Percentiles rank a stretch among this genome's conserved stretches.
Conservation (phyloP, 306 rosid genomes). For the Cucurbita maxima region DNA sequence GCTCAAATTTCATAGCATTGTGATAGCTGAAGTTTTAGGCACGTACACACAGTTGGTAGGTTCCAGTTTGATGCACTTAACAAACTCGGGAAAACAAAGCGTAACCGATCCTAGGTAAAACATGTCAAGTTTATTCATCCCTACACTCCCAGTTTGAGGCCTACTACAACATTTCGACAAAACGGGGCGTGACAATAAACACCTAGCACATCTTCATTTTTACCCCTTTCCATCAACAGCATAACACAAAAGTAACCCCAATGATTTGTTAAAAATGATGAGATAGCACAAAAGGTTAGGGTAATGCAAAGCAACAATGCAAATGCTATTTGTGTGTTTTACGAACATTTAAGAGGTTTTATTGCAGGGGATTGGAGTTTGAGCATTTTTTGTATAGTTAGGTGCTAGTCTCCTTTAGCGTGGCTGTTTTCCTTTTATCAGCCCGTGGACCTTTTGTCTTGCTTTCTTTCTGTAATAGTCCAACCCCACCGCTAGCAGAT, state of each 20-base stretch:
- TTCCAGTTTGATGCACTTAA: not conserved
- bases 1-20: not conserved
- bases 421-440: not conserved
- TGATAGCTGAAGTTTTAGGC: not conserved
- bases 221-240: not conserved
- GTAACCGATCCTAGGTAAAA: not conserved
- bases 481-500: too few species aligned
- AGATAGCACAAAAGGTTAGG: not conserved
- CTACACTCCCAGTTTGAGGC: not conserved
- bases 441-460: not conserved
- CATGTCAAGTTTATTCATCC: not conserved
- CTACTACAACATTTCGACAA: not conserved
- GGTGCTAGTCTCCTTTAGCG: not conserved
- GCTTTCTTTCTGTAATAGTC: not conserved
- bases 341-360: not conserved
- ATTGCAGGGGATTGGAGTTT: too few species aligned
- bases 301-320: not conserved
- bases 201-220: not conserved
- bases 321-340: not conserved
- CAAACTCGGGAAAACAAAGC: not conserved
- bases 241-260: not conserved
- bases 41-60: not conserved
- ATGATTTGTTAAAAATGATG: not conserved
- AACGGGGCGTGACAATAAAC: not conserved
- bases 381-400: not conserved